These are phyloP conservation scores for Pseudocercospora macadamiae DNA, from an alignment of 2,329 filamentous ascomycete genomes.

Conservation along the genomic window DNA sequence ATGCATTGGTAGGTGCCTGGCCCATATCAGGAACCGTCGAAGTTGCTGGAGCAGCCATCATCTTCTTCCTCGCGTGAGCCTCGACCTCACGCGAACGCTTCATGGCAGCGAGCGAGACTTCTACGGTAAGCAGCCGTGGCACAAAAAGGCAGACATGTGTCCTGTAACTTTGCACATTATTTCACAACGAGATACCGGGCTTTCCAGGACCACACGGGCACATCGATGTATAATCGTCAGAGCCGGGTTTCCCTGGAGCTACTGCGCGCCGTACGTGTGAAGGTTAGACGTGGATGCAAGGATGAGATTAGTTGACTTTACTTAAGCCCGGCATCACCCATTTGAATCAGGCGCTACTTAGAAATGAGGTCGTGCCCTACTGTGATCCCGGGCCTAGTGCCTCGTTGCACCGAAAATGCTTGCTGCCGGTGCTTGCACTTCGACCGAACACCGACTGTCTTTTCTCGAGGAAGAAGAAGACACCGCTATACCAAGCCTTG, in stretches of 20 bases:
- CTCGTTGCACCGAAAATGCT: not conserved
- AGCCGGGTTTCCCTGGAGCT: not conserved
- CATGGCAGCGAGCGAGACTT: not conserved
- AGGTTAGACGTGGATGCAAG: not conserved
- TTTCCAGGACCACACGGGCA: too few species aligned
- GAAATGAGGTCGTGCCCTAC: too few species aligned
- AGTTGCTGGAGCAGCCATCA: constrained; percentile 3
- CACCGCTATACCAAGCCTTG: not conserved
- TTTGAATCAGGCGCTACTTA: too few species aligned
- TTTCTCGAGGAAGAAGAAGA: not conserved
- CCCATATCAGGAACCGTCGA: constrained; percentile 2
- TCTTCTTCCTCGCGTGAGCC: not conserved
- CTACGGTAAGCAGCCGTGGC: not conserved
- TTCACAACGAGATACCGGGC: not conserved
- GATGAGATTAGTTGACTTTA: not conserved
- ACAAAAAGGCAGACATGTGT: too few species aligned
- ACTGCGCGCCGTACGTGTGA: too few species aligned
- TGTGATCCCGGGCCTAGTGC: too few species aligned
- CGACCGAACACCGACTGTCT: not conserved
- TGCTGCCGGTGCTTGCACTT: not conserved
- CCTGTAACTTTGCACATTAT: not conserved
- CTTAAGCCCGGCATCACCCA: too few species aligned
- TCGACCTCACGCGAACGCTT: constrained; percentile 7
- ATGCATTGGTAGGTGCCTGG: constrained; percentile 14
- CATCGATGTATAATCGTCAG: too few species aligned